phyloP scores from a whole-genome alignment of 2,329 filamentous ascomycete genomes.

The Aspergillus persii region DNA sequence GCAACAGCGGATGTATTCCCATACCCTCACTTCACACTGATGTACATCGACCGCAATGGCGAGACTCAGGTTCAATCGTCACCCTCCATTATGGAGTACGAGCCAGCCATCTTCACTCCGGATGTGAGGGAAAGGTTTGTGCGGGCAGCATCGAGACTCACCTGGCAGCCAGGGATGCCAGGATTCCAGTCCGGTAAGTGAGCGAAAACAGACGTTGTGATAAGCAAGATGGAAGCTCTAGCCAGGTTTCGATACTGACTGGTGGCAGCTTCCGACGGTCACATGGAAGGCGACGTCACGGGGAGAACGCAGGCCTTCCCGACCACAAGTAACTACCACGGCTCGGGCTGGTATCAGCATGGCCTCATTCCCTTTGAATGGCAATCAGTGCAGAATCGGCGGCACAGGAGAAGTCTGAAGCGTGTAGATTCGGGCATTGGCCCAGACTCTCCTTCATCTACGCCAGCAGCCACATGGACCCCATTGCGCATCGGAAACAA shows the following conservation, averaged over 20 bases:
- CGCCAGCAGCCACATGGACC: conserved; percentile 22
- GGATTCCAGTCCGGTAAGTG: conserved; percentile 26
- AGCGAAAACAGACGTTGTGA: background rate
- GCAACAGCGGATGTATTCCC: conserved; percentile 22
- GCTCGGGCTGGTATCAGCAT: conserved; percentile 24
- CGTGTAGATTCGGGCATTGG: conserved; percentile 14
- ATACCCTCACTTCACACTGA: conserved; percentile 37
- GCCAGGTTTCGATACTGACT: background rate
- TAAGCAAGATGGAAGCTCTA: background rate
- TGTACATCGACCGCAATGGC: conserved; percentile 37
- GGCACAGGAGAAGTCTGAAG: conserved; percentile 24
- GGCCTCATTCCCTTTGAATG: conserved; percentile 35
- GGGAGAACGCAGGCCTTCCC: conserved; percentile 8
- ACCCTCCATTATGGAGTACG: conserved; percentile 32
- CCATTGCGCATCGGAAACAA: conserved; percentile 29
- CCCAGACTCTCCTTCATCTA: conserved; percentile 18
- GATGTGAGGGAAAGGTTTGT: conserved; percentile 37
- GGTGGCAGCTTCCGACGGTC: conserved; percentile 7
- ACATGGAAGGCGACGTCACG: conserved; percentile 12
- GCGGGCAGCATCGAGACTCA: conserved; percentile 22
- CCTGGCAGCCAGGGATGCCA: conserved; percentile 19
- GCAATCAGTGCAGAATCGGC: conserved; percentile 27
- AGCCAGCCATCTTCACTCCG: conserved; percentile 33
- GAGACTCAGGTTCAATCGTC: conserved; percentile 32
- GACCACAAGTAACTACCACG: conserved; percentile 9